Conservation (phyloP, 2,329 filamentous ascomycete species). For the Pseudonectria buxi region DNA sequence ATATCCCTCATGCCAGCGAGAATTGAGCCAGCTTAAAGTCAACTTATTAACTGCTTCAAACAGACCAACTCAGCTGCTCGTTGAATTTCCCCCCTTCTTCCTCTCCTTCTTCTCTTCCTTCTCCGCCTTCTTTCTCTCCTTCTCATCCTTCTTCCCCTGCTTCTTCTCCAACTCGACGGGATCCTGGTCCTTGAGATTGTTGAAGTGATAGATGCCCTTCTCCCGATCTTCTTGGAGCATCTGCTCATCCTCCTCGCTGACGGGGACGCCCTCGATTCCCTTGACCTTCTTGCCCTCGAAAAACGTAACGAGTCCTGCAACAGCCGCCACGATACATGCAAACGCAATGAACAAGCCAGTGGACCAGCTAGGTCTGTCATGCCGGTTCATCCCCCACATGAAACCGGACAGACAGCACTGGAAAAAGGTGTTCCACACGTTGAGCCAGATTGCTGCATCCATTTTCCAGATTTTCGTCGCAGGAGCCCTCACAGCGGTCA, state of each 20-base stretch:
- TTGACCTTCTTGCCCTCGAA: conserved; percentile 67
- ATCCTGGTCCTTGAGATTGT: conserved; percentile 33
- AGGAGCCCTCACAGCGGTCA: conserved; percentile 65
- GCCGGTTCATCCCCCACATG: conserved; percentile 77
- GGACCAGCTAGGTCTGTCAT: conserved; percentile 68
- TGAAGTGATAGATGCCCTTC: conserved; percentile 50
- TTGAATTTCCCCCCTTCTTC: not conserved
- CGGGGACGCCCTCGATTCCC: conserved; percentile 61
- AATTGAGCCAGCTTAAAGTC: no score
- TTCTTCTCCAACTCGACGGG: conserved; percentile 1
- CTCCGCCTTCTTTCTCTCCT: conserved; percentile 17
- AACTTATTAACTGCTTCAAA: no score
- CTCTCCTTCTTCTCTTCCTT: not conserved
- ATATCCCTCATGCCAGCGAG: no score
- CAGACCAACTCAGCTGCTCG: no score
- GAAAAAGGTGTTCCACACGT: conserved; percentile 71
- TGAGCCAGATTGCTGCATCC: conserved; percentile 72
- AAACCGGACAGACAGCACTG: conserved; percentile 67
- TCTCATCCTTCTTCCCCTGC: conserved; percentile 9
- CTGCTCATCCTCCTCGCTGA: conserved; percentile 49
- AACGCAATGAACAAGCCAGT: conserved; percentile 73
- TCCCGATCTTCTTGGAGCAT: conserved; percentile 46
- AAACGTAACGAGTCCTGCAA: conserved; percentile 64
- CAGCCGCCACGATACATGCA: conserved; percentile 61
- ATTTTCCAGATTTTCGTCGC: conserved; percentile 68